Percentiles rank a stretch among this genome's conserved stretches.
Conservation (phyloP, 306 rosid genomes). For the Rosa chinensis region DNA sequence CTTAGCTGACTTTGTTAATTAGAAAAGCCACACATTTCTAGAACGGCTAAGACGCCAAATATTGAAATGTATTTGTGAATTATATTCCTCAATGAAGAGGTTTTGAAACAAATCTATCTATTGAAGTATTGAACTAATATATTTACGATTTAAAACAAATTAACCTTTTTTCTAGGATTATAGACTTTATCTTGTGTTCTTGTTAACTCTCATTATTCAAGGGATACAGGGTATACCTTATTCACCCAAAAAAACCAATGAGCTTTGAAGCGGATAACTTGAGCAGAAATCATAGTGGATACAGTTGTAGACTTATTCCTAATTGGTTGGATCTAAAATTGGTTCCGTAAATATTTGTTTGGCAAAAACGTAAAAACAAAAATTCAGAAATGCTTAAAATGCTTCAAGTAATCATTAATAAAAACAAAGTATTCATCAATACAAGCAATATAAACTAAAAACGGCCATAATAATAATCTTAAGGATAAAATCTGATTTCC, state of each 20-base stretch:
- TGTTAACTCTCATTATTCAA: neutral
- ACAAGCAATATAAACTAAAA: neutral
- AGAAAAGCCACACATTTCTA: no score
- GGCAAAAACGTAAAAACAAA: neutral
- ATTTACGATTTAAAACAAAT: no score
- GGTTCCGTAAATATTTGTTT: neutral
- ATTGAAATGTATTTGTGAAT: no score
- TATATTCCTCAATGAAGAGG: no score
- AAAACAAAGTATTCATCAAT: neutral
- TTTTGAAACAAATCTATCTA: no score
- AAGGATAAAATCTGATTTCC: constrained; percentile 18
- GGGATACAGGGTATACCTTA: neutral
- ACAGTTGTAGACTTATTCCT: no score
- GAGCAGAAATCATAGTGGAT: no score
- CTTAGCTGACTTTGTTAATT: no score
- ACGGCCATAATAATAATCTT: neutral
- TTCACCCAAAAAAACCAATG: no score
- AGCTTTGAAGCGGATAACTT: neutral
- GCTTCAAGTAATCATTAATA: neutral
- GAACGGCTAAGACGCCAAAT: no score
- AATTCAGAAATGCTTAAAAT: neutral
- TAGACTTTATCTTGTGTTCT: neutral
- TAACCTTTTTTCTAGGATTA: no score
- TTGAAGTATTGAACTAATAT: no score
- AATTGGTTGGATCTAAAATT: neutral